phyloP scores from a whole-genome alignment of 768 basidiomycete genomes.

The Pleurotus tuber-regium region DNA sequence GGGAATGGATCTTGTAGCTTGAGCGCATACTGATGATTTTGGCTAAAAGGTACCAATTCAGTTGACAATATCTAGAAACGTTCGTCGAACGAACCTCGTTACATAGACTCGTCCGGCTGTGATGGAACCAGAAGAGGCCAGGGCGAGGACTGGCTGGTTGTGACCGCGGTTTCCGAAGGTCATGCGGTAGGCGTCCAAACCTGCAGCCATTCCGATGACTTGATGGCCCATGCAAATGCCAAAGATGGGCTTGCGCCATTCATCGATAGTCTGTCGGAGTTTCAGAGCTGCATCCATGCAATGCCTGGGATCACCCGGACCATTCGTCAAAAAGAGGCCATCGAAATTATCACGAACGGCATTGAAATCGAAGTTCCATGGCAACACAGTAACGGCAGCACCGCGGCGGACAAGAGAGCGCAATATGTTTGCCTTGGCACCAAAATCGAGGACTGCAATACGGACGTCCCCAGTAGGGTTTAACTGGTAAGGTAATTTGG shows the following conservation, averaged over 20 bases:
- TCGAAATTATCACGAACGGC: conserved; percentile 85
- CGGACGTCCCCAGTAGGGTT: conserved; percentile 86
- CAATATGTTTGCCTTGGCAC: conserved; percentile 95
- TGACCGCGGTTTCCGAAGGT: conserved; percentile 99
- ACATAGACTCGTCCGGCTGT: conserved; percentile 96
- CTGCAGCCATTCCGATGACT: conserved; percentile 96
- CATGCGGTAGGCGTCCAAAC: conserved; percentile 96
- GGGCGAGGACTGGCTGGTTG: conserved; percentile 96
- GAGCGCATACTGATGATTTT: conserved; percentile 99
- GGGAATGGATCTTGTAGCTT: conserved; percentile 95
- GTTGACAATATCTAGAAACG: not conserved
- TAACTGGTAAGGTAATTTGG: conserved; percentile 76
- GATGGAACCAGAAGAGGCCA: conserved; percentile 92
- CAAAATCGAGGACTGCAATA: conserved; percentile 96
- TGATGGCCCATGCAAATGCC: conserved; percentile 99
- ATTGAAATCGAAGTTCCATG: conserved; percentile 99
- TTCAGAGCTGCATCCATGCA: conserved; percentile 83
- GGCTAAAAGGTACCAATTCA: conserved; percentile 38
- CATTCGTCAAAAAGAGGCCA: conserved; percentile 95
- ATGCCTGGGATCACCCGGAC: conserved; percentile 90
- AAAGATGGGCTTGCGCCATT: conserved; percentile 94
- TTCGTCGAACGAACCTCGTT: conserved; percentile 72
- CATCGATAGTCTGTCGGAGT: conserved; percentile 75
- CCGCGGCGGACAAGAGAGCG: conserved; percentile 89
- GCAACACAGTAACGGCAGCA: conserved; percentile 91